These are phyloP conservation scores for Xylaria intraflava DNA, from an alignment of 495 filamentous ascomycete species.

Conservation along the genomic window DNA sequence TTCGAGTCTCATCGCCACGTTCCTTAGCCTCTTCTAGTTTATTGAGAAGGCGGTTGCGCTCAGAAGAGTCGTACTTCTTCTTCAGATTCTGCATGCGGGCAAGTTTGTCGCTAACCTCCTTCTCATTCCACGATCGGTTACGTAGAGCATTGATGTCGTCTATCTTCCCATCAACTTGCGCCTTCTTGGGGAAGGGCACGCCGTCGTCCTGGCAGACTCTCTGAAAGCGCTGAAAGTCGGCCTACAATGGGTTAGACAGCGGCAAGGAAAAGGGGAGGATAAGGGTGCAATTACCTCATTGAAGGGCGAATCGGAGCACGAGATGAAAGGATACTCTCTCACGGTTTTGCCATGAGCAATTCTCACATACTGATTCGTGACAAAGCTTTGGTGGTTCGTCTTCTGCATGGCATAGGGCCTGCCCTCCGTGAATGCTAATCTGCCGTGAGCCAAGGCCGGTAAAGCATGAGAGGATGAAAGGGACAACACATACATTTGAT, in stretches of 20 bases:
- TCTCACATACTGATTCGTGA: conserved; percentile 68
- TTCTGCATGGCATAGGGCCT: conserved; percentile 73
- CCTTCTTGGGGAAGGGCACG: conserved; percentile 60
- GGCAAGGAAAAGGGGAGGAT: conserved; percentile 2
- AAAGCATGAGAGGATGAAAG: background rate
- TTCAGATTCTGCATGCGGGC: conserved; percentile 57
- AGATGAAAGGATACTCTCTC: conserved; percentile 74
- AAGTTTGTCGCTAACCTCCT: conserved; percentile 72
- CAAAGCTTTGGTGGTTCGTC: conserved; percentile 60
- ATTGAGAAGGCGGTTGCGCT: conserved; percentile 55
- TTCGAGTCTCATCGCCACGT: conserved; percentile 54
- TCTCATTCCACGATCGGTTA: conserved; percentile 69
- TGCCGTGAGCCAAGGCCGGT: conserved; percentile 27
- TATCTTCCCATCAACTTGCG: conserved; percentile 62
- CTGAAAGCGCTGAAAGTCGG: conserved; percentile 79
- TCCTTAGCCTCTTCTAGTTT: conserved; percentile 58
- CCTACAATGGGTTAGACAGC: conserved; percentile 39
- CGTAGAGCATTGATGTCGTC: conserved; percentile 73
- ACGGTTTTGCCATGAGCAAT: conserved; percentile 70
- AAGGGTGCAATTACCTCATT: conserved; percentile 53
- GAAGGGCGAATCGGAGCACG: conserved; percentile 68
- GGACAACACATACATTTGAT: conserved; percentile 60
- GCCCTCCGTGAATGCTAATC: conserved; percentile 64
- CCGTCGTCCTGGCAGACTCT: conserved; percentile 65
- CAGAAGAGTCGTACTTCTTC: conserved; percentile 52